Base-by-base conservation (phyloP, 2,329 filamentous ascomycete genomes). In the Exophiala sideris region DNA sequence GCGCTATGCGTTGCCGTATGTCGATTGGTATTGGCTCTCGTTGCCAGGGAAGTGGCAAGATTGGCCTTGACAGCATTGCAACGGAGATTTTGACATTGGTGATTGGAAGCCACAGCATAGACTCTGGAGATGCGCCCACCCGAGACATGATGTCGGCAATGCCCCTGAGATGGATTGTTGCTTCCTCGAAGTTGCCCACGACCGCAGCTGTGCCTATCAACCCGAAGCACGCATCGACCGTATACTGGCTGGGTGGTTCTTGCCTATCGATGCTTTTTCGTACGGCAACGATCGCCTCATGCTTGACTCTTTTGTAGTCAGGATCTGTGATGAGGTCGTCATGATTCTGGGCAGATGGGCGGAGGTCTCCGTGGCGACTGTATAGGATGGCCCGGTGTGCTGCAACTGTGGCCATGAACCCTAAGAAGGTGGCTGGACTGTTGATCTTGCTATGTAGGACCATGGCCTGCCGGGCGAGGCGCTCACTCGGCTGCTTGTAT, bases 261-360 rank as follows among this genome's bases (percentile, higher is more conserved):
- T 69, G 52, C 67, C 66, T 38, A 44, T 63, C 42, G 70, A 69
- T 49, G 29, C 42, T 29, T 24, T 36, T 44, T 8, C 54, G 45
- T n/a, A 57, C 54, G 11, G 59, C 59, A 32, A 60, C 52, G 20
- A 59, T 51, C 36, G 68, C 67, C 57, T 66, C 67, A 11, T 62
- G 67, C 53, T 72, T 72, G 66, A 72, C 70, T 24, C 67, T 58
- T 60, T 68, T 71, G 40, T 71, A 71, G 36, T 72, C 69, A n/a
- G 64, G 58, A 36, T 73, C 68, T 21, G 62, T 58, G 16, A 66
- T 59, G 16, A 66, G 57, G 9, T 56, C 59, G 21, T 61, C 52
- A 20, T 63, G 52, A 38, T 55, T 49, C 33, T 46, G 47, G 14
- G 55, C 48, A 3, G 57, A 60, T 8, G 60, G 54, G n/a, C 61